Evolutionary conservation across 306 rosid species (phyloP).

Genomic region (Hylodesmum podocarpum): DNA sequence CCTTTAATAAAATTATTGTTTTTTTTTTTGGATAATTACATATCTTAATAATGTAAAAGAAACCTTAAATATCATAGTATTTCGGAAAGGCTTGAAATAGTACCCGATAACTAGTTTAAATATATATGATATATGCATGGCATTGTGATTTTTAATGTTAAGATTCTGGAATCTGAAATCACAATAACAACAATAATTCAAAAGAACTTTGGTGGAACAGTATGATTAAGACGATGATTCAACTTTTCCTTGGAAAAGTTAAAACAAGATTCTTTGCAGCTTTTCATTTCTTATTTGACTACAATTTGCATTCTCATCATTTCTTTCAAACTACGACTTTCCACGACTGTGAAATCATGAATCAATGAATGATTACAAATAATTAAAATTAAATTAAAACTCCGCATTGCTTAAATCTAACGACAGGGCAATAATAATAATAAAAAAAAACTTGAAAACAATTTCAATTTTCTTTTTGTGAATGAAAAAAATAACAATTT

Average conservation of each 20-base stretch:
- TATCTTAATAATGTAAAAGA: no score
- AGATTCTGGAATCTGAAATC: background rate
- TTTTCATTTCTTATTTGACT: slow-evolving; percentile 19
- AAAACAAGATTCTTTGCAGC: background rate
- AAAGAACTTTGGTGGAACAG: background rate
- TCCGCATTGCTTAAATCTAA: background rate
- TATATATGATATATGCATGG: background rate
- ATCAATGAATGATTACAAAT: no score
- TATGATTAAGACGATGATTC: background rate
- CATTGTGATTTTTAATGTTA: background rate
- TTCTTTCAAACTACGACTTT: background rate
- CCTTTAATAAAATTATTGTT: no score
- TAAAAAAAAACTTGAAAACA: background rate
- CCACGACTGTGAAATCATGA: background rate
- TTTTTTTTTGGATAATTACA: no score
- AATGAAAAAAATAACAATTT: no score
- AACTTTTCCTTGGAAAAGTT: slow-evolving; percentile 5
- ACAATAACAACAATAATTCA: no score
- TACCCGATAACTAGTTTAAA: no score
- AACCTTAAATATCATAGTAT: no score
- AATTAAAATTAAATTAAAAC: background rate
- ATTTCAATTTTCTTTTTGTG: no score
- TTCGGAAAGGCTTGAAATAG: no score
- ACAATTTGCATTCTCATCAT: background rate
- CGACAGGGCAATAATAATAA: background rate